These are phyloP conservation scores for Flaveria floridana DNA, from an alignment of 140 eudicot species.

Conservation along the genomic window DNA sequence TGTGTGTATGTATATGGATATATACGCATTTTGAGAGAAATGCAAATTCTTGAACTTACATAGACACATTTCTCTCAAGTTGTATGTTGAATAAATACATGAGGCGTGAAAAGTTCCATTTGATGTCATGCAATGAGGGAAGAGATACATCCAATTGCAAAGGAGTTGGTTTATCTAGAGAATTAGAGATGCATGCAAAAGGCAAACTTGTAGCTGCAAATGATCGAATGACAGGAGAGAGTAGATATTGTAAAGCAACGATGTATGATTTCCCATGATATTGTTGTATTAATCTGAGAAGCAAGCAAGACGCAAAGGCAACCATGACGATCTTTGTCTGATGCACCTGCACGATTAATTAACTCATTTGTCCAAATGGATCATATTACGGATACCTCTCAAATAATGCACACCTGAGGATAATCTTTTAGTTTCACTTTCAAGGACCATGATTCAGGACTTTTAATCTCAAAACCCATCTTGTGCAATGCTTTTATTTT, in stretches of 20 bases:
- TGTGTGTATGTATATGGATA: background rate
- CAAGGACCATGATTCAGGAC: constrained; percentile 25
- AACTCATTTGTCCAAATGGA: constrained; percentile 30
- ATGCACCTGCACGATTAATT: constrained; percentile 46
- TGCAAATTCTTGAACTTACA: constrained; percentile 52
- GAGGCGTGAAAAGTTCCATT: constrained; percentile 70
- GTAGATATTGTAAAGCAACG: constrained; percentile 27
- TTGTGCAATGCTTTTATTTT: constrained; percentile 33
- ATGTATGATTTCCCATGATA: constrained; percentile 27
- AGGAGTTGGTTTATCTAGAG: constrained; percentile 77
- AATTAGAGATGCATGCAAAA: constrained; percentile 78
- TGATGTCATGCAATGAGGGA: constrained; percentile 74
- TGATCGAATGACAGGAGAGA: constrained; percentile 37
- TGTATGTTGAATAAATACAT: constrained; percentile 78
- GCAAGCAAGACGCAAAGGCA: constrained; percentile 43
- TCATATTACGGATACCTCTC: constrained; percentile 24
- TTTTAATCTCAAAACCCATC: constrained; percentile 23
- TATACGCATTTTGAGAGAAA: background rate
- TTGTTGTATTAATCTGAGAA: constrained; percentile 45
- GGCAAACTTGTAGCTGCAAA: constrained; percentile 48
- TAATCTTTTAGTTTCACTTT: constrained; percentile 32
- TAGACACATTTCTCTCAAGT: constrained; percentile 87
- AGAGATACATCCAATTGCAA: constrained; percentile 77
- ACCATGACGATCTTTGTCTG: constrained; percentile 47
- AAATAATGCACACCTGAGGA: constrained; percentile 47